A percentile compares a stretch with the other conserved stretches of the same genome.
phyloP scores from a whole-genome alignment of 345 rosid species.

The Dovyalis caffra region DNA sequence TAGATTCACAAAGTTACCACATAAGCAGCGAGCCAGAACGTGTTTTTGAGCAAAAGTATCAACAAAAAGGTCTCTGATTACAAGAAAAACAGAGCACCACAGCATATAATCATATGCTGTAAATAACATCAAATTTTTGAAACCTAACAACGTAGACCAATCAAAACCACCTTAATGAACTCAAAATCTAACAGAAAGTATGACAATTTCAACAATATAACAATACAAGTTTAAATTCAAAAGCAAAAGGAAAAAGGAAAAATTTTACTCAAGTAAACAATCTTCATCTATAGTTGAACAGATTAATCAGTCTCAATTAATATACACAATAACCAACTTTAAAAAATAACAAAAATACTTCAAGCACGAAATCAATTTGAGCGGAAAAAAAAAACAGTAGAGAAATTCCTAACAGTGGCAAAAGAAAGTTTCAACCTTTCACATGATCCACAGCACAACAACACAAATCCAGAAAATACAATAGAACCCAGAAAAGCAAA shows the following conservation, averaged over 20 bases:
- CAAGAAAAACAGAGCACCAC: no score
- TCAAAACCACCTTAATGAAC: not conserved
- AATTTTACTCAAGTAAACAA: no score
- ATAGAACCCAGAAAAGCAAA: not conserved
- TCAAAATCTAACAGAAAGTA: not conserved
- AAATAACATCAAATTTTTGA: not conserved
- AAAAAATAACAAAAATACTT: not conserved
- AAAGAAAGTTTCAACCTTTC: not conserved
- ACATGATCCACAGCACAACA: not conserved
- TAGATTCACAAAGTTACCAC: slow-evolving; percentile 11
- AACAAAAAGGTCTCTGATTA: not conserved
- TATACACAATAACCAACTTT: no score
- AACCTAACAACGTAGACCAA: not conserved
- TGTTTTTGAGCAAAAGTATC: not conserved
- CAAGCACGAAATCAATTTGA: not conserved
- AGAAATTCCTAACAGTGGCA: no score
- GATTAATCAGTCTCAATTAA: no score
- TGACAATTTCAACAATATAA: not conserved
- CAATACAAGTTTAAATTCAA: not conserved
- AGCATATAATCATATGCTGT: not conserved
- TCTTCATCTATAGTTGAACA: no score
- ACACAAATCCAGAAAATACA: not conserved
- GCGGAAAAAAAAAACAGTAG: not conserved
- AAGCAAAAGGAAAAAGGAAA: not conserved
- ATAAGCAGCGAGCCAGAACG: not conserved